Evolutionary conservation across 345 rosid species (phyloP), one percentile per base, ranked within the genome.

Genomic region (Laguncularia racemosa): DNA sequence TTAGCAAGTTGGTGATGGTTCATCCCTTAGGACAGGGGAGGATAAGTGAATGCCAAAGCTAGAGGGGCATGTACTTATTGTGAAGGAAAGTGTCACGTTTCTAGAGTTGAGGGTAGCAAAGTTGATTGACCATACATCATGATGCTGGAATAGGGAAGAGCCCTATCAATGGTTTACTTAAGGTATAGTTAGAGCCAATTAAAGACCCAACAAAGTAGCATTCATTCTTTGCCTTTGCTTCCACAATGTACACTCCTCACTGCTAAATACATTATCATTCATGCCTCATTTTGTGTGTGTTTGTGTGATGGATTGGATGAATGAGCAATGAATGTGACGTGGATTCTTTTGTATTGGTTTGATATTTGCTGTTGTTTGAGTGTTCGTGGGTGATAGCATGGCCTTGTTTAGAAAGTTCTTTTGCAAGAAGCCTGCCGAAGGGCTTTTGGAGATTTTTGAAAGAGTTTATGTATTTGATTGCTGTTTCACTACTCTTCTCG

Each of bases 361-460:
- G 40, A 33, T 33, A 33, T 8, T 6, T 33, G 40, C 6, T 33
- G 40, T 8, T 33, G 40, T 8, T 33, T 33, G 40, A 33, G 40
- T 33, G 40, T 33, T 33, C 10, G 7, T 33, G 40, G 40, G 2
- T 6, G 40, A 33, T 33, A 33, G 40, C 7, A 92, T 92, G 98
- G 85, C 96, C 44, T 73, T 89, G 77, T 77, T 92, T 72, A 85
- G 92, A 13, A 92, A 82, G 72, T 64, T 92, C 50, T 92, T 92
- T 64, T 83, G 78, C 67, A 69, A 74, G 71, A 89, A 89, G 65
- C 98, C 95, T 4, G 95, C 98, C 18, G 97, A 89, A 55, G 97
- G 98, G 3, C 76, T 92, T 64, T 84, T 92, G 54, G 97, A 92
- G 89, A 84, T 92, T 61, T 84, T 78, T 52, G 97, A 92, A 66